Evolutionary conservation across 139 green algal genomes (phyloP), one percentile per base, ranked within the genome.

Genomic region (Pedinophyceae sp.): DNA sequence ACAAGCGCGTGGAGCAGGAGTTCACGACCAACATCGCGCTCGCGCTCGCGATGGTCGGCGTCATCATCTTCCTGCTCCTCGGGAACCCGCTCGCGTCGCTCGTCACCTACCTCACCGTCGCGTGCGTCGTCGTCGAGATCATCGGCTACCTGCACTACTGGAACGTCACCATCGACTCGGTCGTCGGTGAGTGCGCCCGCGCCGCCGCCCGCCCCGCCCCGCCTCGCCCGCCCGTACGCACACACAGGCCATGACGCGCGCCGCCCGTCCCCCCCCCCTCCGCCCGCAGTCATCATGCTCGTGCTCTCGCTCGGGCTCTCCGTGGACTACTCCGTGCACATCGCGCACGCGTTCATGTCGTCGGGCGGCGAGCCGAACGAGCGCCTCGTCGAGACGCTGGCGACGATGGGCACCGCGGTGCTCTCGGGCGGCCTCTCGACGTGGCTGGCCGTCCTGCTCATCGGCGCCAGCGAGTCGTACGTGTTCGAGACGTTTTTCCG

Each of bases 11-110:
- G 43, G 27, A 29, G 23, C 20, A 3, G 19, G 61, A 68, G 28
- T 66, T 65, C 2, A 29, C 74, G 4, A 50, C 45, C 23, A 80
- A 76, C 54, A 59, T 80, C 50, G 40, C 64, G 24, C 61, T 69
- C 30, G 66, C 64, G 20, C 58, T 59, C 22, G 38, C 54, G 18
- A 60, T 46, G 0, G 61, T 73, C 43, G 60, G 69, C 25, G 16
- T 70, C 22, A 56, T 80, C 20, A 65, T 70, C 19, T 22, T 72
- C 16, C 10, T 80, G 4, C 61, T 80, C 24, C 28, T 80, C n/a
- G 61, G 60, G 2, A 47, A 69, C 55, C 34, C 68, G 15, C 28
- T 66, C 18, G 57, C 61, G 17, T 52, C 65, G 15, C 27, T n/a
- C n/a, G n/a, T n/a, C n/a, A n/a, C n/a, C n/a, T n/a, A n/a, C n/a